Conservation (phyloP, 139 green algal species). For the Deuterostichococcus epilithicus region DNA sequence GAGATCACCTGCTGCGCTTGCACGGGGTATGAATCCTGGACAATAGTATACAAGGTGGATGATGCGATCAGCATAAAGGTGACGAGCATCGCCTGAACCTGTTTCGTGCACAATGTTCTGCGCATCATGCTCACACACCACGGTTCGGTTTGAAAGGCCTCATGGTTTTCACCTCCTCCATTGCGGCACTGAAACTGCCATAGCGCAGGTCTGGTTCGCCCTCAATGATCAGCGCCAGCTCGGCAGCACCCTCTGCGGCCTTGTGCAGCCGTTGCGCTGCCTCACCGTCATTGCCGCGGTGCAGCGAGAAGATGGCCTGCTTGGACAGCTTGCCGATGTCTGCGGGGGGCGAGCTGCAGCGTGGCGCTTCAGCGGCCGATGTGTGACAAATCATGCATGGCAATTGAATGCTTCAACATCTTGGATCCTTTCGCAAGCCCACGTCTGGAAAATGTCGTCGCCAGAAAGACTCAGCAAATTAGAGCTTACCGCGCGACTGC, state of each 20-base stretch:
- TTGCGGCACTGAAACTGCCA: conserved; percentile 56
- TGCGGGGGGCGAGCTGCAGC: conserved; percentile 9
- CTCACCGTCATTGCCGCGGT: conserved; percentile 44
- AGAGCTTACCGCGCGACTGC: conserved; percentile 37
- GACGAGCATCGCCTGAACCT: no score
- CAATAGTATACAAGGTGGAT: no score
- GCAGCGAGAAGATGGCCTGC: conserved; percentile 75
- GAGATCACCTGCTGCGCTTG: no score
- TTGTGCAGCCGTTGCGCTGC: conserved; percentile 40
- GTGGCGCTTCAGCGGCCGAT: neutral
- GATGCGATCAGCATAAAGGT: no score
- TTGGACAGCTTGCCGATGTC: conserved; percentile 75
- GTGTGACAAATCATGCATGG: neutral
- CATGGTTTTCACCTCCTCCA: conserved; percentile 50
- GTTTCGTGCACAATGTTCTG: no score
- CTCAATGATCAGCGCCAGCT: conserved; percentile 59
- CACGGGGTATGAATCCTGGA: no score
- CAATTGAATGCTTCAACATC: no score
- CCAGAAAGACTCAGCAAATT: no score
- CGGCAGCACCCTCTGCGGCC: conserved; percentile 39
- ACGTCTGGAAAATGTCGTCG: no score
- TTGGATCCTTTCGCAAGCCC: no score
- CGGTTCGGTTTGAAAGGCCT: no score
- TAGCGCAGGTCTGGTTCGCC: conserved; percentile 45
- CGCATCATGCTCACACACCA: no score